Evolutionary conservation across 1,284 basidiomycete genomes (phyloP), one percentile per base, ranked within the genome.

Genomic region (Amylostereum areolatum): DNA sequence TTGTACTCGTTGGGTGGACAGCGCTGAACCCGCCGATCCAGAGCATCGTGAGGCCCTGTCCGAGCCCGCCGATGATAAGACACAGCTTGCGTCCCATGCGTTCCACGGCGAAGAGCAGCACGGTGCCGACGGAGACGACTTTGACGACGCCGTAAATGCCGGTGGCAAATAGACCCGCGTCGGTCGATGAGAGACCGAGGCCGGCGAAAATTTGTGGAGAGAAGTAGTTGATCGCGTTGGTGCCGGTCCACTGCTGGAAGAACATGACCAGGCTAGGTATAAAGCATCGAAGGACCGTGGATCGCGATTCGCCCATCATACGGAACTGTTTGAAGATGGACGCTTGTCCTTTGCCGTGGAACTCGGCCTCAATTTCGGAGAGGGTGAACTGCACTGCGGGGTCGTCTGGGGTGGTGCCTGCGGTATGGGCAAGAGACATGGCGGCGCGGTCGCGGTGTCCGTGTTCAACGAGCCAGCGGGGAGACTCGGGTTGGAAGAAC

Each of bases 101-200:
- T 52, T 78, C 75, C 5, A 75, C 68, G 25, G 71, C 74, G 47
- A 75, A 67, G 7, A 64, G 52, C 18, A 78, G 64, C 4, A 70
- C 64, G 27, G 67, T 54, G 9, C 60, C 61, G 33, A 75, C 72
- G 11, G 70, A 53, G 31, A 77, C 52, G 30, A 78, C 73, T 64
- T 81, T 82, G 55, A 82, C 78, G 46, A 80, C 68, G 50, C 80
- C 80, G 56, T 82, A 83, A 43, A 83, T 69, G 47, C 80, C 80
- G 0, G 80, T 82, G 3, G 82, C 79, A 51, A 83, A 74, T 8
- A 84, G 67, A 28, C 67, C 70, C 3, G 74, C 71, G 12, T 65
- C 72, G 30, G 70, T 70, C 2, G 80, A 78, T 1, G 65, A 69
- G 47, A 84, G 72, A 10, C 80, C 78, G 43, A 87, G 71, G 18